Evolutionary conservation across 371 early-diverging fungal species (phyloP).

Genomic region (Mortierella sp.): DNA sequence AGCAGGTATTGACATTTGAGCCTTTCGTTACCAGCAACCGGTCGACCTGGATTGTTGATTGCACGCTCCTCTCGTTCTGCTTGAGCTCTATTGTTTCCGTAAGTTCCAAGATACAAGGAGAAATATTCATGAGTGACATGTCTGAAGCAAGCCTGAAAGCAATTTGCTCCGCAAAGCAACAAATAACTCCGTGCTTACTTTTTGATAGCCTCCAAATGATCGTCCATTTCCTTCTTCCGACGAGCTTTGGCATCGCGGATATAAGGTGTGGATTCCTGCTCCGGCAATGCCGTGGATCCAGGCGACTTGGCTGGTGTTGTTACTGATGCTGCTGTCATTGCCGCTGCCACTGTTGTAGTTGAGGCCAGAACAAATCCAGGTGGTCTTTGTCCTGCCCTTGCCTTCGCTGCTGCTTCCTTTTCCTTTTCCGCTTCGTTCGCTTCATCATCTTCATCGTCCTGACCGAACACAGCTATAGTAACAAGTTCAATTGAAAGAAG

Average conservation of each 20-base stretch:
- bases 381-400: conserved; percentile 61
- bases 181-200: conserved; percentile 54
- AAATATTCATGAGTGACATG: neutral
- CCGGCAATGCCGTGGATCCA: conserved; percentile 1
- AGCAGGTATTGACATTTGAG: neutral
- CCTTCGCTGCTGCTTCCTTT: conserved; percentile 40
- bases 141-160: neutral
- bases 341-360: conserved; percentile 17
- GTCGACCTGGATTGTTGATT: conserved; percentile 15
- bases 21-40: conserved; percentile 16
- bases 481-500: neutral
- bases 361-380: conserved; percentile 56
- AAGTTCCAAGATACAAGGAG: neutral
- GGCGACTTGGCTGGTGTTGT: neutral
- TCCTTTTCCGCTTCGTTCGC: conserved; percentile 32
- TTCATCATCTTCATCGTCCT: conserved; percentile 58
- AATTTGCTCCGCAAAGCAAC: neutral
- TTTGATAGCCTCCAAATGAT: conserved; percentile 90
- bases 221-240: conserved; percentile 87
- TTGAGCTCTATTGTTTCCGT: conserved; percentile 47
- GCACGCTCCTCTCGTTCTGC: conserved; percentile 60
- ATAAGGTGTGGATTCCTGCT: conserved; percentile 48
- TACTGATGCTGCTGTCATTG: conserved; percentile 5
- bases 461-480: conserved; percentile 50
- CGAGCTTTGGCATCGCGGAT: conserved; percentile 61